These are phyloP conservation scores for Aquanectria penicillioides DNA, from an alignment of 2,329 filamentous ascomycete genomes.

Conservation along the genomic window DNA sequence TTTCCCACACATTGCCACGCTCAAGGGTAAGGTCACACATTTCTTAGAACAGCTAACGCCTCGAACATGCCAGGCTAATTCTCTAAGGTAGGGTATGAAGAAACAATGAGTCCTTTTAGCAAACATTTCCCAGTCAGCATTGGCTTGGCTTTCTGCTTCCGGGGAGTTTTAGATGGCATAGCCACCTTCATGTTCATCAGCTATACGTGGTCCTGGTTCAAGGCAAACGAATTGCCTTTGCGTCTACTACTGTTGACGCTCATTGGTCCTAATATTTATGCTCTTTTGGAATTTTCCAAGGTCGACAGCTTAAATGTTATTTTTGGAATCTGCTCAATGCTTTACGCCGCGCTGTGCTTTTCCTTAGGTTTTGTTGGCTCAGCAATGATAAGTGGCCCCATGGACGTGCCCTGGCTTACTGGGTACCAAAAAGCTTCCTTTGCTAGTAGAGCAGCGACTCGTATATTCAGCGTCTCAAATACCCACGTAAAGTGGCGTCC, in stretches of 20 bases:
- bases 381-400: not conserved
- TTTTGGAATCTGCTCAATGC: not conserved
- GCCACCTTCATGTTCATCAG: not conserved
- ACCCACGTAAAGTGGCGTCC: not conserved
- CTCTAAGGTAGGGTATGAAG: too few species aligned
- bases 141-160: too few species aligned
- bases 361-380: not conserved
- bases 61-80: too few species aligned
- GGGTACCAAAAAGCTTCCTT: not conserved
- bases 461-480: not conserved
- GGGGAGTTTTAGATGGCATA: not conserved
- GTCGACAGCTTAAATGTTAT: too few species aligned
- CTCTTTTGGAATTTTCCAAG: not conserved
- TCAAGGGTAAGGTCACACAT: conserved; percentile 1
- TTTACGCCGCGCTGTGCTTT: not conserved
- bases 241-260: not conserved
- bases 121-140: too few species aligned
- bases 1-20: not conserved
- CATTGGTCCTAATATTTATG: not conserved
- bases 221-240: not conserved
- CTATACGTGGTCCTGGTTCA: conserved; percentile 11
- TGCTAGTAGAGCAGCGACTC: not conserved
- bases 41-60: too few species aligned
- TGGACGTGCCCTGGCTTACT: conserved; percentile 13
- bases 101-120: too few species aligned